Evolutionary conservation across 371 early-diverging fungal species (phyloP).

Genomic region (Smittium mucronatum): DNA sequence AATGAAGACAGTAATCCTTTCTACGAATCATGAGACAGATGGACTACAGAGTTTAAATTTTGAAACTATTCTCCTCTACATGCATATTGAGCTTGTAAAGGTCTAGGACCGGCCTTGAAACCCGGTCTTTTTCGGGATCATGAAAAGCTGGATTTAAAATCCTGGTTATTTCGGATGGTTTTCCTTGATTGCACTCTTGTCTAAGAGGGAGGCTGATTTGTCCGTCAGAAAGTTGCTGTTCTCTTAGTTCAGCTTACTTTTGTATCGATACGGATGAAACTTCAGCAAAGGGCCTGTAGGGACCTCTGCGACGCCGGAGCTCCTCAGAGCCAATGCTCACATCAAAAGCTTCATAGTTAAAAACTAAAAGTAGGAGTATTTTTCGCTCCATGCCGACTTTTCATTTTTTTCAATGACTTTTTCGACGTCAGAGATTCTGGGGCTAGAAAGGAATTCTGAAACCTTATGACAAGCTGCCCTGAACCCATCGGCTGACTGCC

Average conservation of each 20-base stretch:
- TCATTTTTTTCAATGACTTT: background rate
- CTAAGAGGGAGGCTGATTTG: background rate
- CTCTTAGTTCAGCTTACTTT: background rate
- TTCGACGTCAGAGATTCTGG: background rate
- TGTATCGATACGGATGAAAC: background rate
- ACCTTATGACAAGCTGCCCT: background rate
- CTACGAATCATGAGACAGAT: constrained; percentile 20
- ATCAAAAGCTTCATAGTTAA: background rate
- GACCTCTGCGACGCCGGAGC: background rate
- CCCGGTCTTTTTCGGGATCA: constrained; percentile 11
- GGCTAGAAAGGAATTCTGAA: background rate
- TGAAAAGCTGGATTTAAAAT: constrained; percentile 11
- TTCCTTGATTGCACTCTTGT: constrained; percentile 11
- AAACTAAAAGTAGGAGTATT: too few relatives aligned
- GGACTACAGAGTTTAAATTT: constrained; percentile 23
- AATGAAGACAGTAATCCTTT: constrained; percentile 27
- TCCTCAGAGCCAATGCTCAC: background rate
- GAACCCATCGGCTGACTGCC: background rate
- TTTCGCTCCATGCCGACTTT: background rate
- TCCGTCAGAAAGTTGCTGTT: background rate
- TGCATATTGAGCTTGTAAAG: constrained; percentile 27
- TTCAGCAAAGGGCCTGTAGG: background rate
- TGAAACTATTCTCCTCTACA: constrained; percentile 20
- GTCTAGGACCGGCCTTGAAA: constrained; percentile 21
- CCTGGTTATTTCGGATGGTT: background rate